Evolutionary conservation across 306 rosid genomes (phyloP).

Genomic region (Lathyrus sativus): DNA sequence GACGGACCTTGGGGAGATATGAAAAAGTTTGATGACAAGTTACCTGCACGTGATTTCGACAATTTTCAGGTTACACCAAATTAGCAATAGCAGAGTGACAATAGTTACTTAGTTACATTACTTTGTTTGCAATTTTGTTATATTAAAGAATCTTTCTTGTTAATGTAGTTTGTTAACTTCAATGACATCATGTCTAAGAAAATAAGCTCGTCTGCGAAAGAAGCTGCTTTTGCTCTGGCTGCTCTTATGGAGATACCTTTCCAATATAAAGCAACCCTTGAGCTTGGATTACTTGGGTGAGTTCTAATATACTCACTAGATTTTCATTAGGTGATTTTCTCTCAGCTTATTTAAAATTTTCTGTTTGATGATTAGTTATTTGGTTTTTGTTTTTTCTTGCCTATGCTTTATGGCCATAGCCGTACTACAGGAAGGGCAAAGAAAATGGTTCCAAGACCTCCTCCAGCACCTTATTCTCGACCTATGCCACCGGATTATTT

Average conservation of each 20-base stretch:
- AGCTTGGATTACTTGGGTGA: conserved; percentile 70
- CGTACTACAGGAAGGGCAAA: conserved; percentile 57
- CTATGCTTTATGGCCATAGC: conserved; percentile 44
- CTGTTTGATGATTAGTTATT: conserved; percentile 3
- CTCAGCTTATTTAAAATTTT: conserved; percentile 7
- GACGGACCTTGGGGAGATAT: conserved; percentile 97
- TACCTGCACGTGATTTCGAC: conserved; percentile 78
- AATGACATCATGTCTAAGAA: conserved; percentile 64
- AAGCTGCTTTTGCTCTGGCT: conserved; percentile 85
- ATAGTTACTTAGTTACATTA: neutral
- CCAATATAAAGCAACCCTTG: conserved; percentile 73
- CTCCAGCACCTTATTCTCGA: conserved; percentile 59
- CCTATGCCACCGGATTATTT: conserved; percentile 41
- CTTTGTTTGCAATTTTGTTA: conserved; percentile 17
- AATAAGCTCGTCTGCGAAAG: conserved; percentile 53
- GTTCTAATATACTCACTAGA: conserved; percentile 1
- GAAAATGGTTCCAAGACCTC: conserved; percentile 67
- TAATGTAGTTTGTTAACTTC: conserved; percentile 75
- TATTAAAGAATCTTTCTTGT: conserved; percentile 6
- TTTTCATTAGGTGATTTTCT: conserved; percentile 26
- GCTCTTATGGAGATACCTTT: conserved; percentile 93
- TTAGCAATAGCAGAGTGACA: conserved; percentile 11
- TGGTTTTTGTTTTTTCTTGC: neutral
- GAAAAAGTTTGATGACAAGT: conserved; percentile 81
- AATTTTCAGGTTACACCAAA: conserved; percentile 67